phyloP scores from a whole-genome alignment of 139 green algal species.

The Closterium sp. region DNA sequence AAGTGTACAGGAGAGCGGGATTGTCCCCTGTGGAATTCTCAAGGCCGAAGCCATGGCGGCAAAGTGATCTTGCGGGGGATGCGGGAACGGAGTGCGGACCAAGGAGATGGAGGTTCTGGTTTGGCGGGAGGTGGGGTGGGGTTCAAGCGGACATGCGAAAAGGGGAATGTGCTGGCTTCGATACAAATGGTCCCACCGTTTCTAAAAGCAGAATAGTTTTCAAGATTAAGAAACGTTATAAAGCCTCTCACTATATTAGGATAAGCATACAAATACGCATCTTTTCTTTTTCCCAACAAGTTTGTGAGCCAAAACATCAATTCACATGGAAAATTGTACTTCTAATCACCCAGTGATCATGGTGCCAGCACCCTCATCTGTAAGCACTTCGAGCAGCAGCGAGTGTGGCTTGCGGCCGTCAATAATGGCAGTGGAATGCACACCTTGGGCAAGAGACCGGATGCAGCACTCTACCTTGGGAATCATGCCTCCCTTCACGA shows the following conservation, averaged over 20 bases:
- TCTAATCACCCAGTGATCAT: slow-evolving; percentile 88
- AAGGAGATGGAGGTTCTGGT: not conserved
- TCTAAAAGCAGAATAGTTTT: too few species aligned
- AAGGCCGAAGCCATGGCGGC: not conserved
- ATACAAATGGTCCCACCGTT: too few species aligned
- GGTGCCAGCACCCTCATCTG: slow-evolving; percentile 91
- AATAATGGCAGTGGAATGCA: slow-evolving; percentile 96
- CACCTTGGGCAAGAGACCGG: slow-evolving; percentile 87
- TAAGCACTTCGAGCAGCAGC: slow-evolving; percentile 97
- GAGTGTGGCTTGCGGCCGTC: slow-evolving; percentile 90
- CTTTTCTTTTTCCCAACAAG: too few species aligned
- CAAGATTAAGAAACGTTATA: too few species aligned
- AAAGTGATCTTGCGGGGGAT: too few species aligned
- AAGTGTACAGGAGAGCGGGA: not conserved
- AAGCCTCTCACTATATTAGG: too few species aligned
- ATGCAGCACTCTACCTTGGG: slow-evolving; percentile 98
- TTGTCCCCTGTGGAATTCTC: not conserved
- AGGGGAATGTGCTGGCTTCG: not conserved
- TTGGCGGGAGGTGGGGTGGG: not conserved
- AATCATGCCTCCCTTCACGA: slow-evolving; percentile 97
- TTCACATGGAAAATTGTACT: too few species aligned
- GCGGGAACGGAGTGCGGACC: too few species aligned
- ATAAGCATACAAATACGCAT: too few species aligned
- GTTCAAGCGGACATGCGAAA: not conserved
- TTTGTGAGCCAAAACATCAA: too few species aligned